These are phyloP conservation scores for Hypomyces perniciosus DNA, from an alignment of 2,329 filamentous ascomycete genomes.

Conservation along the genomic window DNA sequence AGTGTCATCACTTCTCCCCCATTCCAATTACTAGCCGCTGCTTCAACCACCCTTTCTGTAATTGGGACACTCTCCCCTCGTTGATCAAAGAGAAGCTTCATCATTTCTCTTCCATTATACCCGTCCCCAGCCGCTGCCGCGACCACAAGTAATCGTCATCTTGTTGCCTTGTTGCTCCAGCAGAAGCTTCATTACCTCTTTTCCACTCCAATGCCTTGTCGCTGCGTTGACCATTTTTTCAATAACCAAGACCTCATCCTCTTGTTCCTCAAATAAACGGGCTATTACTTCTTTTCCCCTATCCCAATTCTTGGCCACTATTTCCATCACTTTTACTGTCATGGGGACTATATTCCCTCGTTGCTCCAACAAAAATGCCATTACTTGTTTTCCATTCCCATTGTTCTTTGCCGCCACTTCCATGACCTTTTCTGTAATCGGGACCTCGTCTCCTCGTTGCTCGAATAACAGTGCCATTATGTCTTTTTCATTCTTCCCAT, in stretches of 20 bases:
- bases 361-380: not conserved
- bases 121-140: no score
- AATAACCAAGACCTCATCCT: not conserved
- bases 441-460: not conserved
- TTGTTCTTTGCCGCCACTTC: conserved; percentile 1
- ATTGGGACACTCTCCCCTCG: not conserved
- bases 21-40: not conserved
- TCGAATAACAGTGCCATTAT: no score
- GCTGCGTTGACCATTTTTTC: not conserved
- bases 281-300: not conserved
- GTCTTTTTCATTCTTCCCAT: no score
- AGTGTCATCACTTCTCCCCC: no score
- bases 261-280: not conserved
- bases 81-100: not conserved
- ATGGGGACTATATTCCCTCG: not conserved
- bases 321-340: not conserved
- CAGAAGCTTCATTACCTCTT: not conserved
- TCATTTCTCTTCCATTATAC: no score
- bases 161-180: no score
- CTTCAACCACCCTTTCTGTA: not conserved
- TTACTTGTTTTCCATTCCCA: no score
- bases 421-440: not conserved
- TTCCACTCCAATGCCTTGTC: not conserved
- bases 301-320: not conserved
- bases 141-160: no score